phyloP scores from a whole-genome alignment of 2,329 filamentous ascomycete species.

The Ramularia collo-cygni region DNA sequence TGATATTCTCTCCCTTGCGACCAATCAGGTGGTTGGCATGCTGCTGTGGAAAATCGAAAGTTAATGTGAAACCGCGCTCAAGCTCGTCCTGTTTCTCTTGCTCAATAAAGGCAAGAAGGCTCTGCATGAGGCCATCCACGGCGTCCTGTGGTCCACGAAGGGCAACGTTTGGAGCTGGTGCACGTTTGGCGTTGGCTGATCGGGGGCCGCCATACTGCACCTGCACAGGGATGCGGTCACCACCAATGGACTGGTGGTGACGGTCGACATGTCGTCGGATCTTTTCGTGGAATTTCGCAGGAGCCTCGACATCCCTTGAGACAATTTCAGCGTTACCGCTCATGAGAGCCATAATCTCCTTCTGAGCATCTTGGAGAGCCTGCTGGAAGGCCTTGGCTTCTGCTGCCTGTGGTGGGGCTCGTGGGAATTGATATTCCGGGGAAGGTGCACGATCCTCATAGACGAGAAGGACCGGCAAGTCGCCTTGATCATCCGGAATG shows the following conservation, averaged over 20 bases:
- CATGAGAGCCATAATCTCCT: constrained; percentile 48
- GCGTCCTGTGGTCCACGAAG: constrained; percentile 69
- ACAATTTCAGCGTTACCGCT: constrained; percentile 50
- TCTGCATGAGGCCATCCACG: constrained; percentile 64
- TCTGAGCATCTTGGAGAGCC: constrained; percentile 52
- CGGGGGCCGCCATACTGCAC: constrained; percentile 43
- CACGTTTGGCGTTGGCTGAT: constrained; percentile 37
- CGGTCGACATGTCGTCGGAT: constrained; percentile 53
- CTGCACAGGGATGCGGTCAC: constrained; percentile 51
- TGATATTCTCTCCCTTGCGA: constrained; percentile 61
- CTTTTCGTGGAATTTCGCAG: constrained; percentile 58
- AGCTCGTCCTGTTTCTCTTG: constrained; percentile 90
- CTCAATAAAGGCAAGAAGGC: constrained; percentile 71
- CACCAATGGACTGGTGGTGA: constrained; percentile 46
- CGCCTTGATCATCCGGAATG: constrained; percentile 57
- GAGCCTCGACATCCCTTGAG: constrained; percentile 47
- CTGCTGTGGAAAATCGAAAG: constrained; percentile 92
- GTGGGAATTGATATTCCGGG: constrained; percentile 48
- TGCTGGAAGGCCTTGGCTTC: constrained; percentile 52
- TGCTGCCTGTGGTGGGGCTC: constrained; percentile 47
- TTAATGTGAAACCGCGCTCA: constrained; percentile 78
- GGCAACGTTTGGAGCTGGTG: constrained; percentile 48
- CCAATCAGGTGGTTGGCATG: constrained; percentile 79
- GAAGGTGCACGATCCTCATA: constrained; percentile 59
- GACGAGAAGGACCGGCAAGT: constrained; percentile 60